These are phyloP conservation scores for Aspergillus costaricaensis DNA, from an alignment of 2,329 filamentous ascomycete genomes.

Conservation along the genomic window DNA sequence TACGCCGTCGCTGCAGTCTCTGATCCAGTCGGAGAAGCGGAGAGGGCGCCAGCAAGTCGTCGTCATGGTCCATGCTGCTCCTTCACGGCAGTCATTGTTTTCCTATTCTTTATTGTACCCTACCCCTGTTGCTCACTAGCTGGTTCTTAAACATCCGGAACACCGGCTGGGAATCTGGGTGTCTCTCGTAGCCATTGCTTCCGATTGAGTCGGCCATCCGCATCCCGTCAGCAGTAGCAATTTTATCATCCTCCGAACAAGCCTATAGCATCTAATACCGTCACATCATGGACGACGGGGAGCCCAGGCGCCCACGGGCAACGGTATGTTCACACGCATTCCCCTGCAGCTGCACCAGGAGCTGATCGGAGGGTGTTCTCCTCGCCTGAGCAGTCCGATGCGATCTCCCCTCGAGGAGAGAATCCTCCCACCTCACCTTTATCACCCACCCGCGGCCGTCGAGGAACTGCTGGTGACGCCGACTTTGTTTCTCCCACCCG, in stretches of 20 bases:
- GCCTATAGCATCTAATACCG: not conserved
- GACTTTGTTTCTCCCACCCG: conserved; percentile 21
- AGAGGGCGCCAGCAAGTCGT: not conserved
- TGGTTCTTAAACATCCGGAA: no score
- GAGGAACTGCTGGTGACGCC: conserved; percentile 8
- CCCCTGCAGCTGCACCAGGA: not conserved
- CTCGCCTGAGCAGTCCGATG: conserved; percentile 13
- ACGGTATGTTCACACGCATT: conserved; percentile 14
- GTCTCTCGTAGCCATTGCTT: no score
- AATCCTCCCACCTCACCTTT: conserved; percentile 1
- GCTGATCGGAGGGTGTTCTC: not conserved
- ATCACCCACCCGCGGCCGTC: conserved; percentile 13
- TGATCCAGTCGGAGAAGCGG: not conserved
- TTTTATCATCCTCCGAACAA: not conserved
- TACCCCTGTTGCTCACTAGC: not conserved
- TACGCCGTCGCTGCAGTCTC: not conserved
- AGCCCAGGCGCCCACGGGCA: conserved; percentile 10
- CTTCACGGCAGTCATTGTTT: not conserved
- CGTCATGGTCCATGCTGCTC: not conserved
- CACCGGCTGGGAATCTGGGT: no score
- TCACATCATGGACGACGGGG: not conserved
- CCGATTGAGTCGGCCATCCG: no score
- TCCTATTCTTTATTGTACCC: not conserved
- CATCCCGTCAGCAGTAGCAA: not conserved
- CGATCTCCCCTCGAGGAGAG: conserved; percentile 1